Base-by-base conservation (phyloP, 2,329 filamentous ascomycete genomes). In the Diaporthe vexans region DNA sequence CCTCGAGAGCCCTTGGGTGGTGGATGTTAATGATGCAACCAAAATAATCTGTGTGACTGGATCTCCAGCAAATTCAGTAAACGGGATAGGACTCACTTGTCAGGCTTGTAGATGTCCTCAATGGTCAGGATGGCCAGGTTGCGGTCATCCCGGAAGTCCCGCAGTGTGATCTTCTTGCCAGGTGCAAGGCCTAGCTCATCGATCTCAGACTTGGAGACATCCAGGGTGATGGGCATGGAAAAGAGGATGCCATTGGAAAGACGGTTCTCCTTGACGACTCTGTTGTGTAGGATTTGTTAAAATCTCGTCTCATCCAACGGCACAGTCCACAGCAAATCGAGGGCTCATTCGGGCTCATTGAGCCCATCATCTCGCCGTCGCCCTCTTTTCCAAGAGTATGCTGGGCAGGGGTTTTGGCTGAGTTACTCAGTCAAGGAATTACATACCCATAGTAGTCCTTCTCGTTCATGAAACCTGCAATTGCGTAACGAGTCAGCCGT, bases 71-170 rank as follows among this genome's bases (percentile, higher is more conserved):
- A 9, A 4, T 19, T 35, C 43, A 61, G 37, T 11, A 29, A 6
- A 10, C 29, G 33, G 2, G 46, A 71, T 71, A 33, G 56, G 59
- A 82, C 92, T 83, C 89, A 95, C 95, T 98, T 98, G 90, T 99
- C 93, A 74, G 97, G 96, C 84, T 89, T 91, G 91, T 99, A 99
- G 80, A 99, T 89, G 84, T 99, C 97, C 76, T 98, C 95, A 74
- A 99, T 91, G 61, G 94, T 98, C 82, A 99, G 88, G 83, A 99
- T 99, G 80, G 95, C 97, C 78, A 99, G 88, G 85, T 98, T 97
- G 81, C 94, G 92, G 88, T 99, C 97, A 84, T 99, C 97, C 83
- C 97, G 93, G 87, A 97, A 95, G 84, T 99, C 97, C 80, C 96
- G 94, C 77, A 99, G 93, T 54, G 95, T 94, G 81, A 98, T 88